phyloP scores from a whole-genome alignment of 1,284 basidiomycete genomes.

The Ceratobasidium sp. region DNA sequence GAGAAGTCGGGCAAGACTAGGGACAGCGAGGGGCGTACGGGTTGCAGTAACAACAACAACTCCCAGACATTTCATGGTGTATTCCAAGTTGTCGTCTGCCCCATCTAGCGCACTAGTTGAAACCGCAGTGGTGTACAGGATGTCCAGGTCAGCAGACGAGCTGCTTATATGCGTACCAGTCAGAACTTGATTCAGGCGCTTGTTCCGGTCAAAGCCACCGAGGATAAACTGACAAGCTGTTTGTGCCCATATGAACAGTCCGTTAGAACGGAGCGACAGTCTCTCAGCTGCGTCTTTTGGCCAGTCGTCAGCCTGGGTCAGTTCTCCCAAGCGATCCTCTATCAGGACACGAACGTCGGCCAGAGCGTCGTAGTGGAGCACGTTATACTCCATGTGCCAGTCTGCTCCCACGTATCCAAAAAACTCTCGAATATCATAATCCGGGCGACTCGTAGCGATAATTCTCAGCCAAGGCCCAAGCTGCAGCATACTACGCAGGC shows the following conservation, averaged over 20 bases:
- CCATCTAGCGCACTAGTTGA: background rate
- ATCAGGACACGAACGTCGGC: background rate
- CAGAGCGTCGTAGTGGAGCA: background rate
- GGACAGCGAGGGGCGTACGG: background rate
- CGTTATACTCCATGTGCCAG: background rate
- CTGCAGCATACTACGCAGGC: background rate
- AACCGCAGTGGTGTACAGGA: constrained; percentile 24
- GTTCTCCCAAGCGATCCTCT: background rate
- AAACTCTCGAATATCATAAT: background rate
- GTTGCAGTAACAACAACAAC: background rate
- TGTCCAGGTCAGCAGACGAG: background rate
- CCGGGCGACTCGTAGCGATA: constrained; percentile 42
- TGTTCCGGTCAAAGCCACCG: background rate
- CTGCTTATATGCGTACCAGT: background rate
- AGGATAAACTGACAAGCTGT: constrained; percentile 25
- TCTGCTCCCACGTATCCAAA: background rate
- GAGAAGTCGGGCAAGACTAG: background rate
- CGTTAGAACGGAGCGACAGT: constrained; percentile 16
- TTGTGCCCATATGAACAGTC: background rate
- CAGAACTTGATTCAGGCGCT: background rate
- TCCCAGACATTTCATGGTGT: background rate
- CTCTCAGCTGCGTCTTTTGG: background rate
- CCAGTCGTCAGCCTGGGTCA: background rate
- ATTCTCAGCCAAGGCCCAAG: constrained; percentile 9
- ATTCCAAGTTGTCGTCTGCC: background rate